Evolutionary conservation across 208 protist genomes (phyloP), one percentile per base, ranked within the genome.

Genomic region (Crithidia bombi): DNA sequence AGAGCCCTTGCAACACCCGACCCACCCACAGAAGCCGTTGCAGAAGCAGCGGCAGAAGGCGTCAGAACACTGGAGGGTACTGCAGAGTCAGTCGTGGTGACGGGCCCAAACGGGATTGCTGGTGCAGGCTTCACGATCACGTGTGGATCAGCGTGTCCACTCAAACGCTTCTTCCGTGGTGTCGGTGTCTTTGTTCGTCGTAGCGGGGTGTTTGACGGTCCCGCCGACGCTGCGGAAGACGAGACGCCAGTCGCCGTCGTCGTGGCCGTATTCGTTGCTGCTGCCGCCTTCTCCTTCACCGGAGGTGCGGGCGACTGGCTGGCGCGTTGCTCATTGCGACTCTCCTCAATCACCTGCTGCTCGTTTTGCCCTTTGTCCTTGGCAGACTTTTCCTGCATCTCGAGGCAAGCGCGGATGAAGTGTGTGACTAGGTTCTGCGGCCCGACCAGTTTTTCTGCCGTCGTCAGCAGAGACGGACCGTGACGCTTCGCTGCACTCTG

Each of bases 381-480:
- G 28, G 71, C 52, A 14, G 55, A 32, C 76, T 70, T 67, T 33
- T 90, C 82, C 41, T 79, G 58, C 43, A 75, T 69, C 25, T 93
- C 86, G 15, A 96, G 67, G 73, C 91, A 94, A 25, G 84, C 84
- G n/a, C 87, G 85, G 62, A 96, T 94, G 55, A 96, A 96, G 69
- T 92, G 86, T 26, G 83, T 86, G 26, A 96, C 89, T 17, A 96
- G 72, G 63, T 93, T 93, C 46, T 92, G 80, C 21, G 81, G 55
- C 36, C 91, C 91, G 2, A 94, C 83, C 4, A 92, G 79, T 9
- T 58, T 38, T 47, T 93, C 76, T 1, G 91, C 80, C 25, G 73
- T 76, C 15, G 23, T 46, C 25, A 93, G 80, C 33, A 94, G 74
- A 21, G 81, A 73, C 44, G 46, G 9, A 3, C 86, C 89, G 62